phyloP scores from a whole-genome alignment of 257 asterid species.

The Nicotiana knightiana region DNA sequence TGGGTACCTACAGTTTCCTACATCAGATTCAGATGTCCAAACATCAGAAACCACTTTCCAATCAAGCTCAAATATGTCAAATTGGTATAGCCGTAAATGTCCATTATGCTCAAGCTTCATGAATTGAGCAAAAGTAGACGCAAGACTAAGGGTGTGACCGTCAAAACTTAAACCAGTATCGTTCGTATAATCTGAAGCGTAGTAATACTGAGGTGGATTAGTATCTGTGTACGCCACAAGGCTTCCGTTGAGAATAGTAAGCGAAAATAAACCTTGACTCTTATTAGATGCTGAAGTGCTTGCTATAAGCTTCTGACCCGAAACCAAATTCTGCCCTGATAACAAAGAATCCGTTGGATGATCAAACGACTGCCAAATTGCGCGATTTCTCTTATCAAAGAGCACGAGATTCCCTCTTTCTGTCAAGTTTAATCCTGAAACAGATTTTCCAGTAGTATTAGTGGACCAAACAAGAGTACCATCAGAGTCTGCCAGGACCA shows the following conservation, averaged over 20 bases:
- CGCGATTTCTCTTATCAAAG: not conserved
- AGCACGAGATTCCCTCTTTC: conserved; percentile 14
- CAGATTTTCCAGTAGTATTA: no score
- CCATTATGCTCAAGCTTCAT: not conserved
- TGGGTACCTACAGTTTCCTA: not conserved
- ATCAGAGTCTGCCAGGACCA: no score
- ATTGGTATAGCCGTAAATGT: not conserved
- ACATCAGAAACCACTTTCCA: not conserved
- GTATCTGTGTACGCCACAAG: not conserved
- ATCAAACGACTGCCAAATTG: conserved; percentile 22
- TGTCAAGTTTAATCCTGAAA: not conserved
- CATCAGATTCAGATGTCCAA: not conserved
- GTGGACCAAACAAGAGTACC: no score
- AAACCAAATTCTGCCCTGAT: not conserved
- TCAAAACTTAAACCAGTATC: not conserved
- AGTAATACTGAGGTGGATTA: not conserved
- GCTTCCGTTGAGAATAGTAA: not conserved
- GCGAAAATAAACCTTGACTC: not conserved
- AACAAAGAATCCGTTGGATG: conserved; percentile 14
- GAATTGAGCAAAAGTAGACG: not conserved
- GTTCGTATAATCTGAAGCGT: not conserved
- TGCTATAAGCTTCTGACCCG: not conserved
- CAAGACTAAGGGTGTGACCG: not conserved
- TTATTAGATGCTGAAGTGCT: not conserved
- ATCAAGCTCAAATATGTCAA: not conserved